These are phyloP conservation scores for Zelopaecilomyces penicillatus DNA, from an alignment of 2,329 filamentous ascomycete species.

Conservation along the genomic window DNA sequence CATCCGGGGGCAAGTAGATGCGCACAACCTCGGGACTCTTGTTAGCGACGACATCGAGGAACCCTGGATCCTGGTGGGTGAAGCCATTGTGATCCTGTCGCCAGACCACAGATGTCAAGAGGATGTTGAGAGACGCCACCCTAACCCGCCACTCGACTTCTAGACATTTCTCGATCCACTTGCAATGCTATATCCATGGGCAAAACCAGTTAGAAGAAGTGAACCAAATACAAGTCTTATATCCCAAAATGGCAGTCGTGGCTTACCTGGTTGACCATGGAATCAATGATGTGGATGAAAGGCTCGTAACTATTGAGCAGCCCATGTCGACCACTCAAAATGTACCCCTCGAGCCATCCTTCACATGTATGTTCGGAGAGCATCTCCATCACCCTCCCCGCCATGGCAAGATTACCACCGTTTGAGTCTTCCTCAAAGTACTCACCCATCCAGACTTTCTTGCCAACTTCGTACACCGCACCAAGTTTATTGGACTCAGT, in stretches of 20 bases:
- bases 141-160: constrained; percentile 71
- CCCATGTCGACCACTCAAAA: constrained; percentile 66
- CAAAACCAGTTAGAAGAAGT: constrained; percentile 4
- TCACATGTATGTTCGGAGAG: constrained; percentile 75
- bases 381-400: constrained; percentile 74
- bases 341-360: constrained; percentile 73
- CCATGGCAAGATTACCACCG: constrained; percentile 61
- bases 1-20: constrained; percentile 73
- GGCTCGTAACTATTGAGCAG: constrained; percentile 75
- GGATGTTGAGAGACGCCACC: constrained; percentile 68
- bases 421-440: constrained; percentile 69
- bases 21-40: constrained; percentile 73
- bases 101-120: constrained; percentile 72
- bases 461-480: constrained; percentile 61
- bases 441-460: constrained; percentile 75
- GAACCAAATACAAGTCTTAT: neutral
- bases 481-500: constrained; percentile 73
- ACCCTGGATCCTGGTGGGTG: constrained; percentile 73
- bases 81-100: constrained; percentile 79
- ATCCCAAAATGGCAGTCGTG: too few relatives aligned
- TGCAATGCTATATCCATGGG: constrained; percentile 52
- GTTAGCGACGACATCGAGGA: constrained; percentile 71
- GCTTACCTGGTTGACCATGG: constrained; percentile 67
- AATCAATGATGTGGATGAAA: constrained; percentile 76
- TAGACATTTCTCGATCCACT: constrained; percentile 76